Percentiles rank a stretch among this genome's conserved stretches.
These are phyloP conservation scores for Closterium sp. DNA, from an alignment of 139 green algal species.

Conservation along the genomic window DNA sequence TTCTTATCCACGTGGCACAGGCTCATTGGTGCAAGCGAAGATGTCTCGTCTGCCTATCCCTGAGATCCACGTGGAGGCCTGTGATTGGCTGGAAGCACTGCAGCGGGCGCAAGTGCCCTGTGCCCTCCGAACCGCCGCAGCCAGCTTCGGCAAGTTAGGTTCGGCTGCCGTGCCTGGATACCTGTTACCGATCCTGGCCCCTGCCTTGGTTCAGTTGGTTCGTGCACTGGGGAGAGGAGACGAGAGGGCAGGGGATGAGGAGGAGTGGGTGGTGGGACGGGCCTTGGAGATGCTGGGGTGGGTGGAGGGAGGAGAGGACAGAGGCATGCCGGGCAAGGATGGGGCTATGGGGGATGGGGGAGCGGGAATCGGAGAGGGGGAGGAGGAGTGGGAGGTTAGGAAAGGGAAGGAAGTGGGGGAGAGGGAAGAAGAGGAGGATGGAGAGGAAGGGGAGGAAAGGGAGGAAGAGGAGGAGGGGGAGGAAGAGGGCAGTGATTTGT, in stretches of 20 bases:
- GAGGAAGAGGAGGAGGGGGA: not conserved
- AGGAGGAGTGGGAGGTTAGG: not conserved
- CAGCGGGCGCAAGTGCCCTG: constrained; percentile 10
- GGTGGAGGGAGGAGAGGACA: too few species aligned
- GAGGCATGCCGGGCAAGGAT: not conserved
- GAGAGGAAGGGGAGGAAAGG: not conserved
- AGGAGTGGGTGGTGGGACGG: not conserved
- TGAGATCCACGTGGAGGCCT: constrained; percentile 6
- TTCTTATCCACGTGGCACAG: not conserved
- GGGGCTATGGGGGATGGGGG: not conserved
- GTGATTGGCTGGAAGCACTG: constrained; percentile 34
- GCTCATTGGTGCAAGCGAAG: not conserved
- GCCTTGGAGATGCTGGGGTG: not conserved
- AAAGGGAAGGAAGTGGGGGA: not conserved
- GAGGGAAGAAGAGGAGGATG: not conserved
- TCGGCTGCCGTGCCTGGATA: constrained; percentile 11
- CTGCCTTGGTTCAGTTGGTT: constrained; percentile 7
- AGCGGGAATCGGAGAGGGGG: not conserved
- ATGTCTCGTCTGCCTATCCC: not conserved
- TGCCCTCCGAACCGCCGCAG: constrained; percentile 18
- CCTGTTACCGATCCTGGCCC: constrained; percentile 27
- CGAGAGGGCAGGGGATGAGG: not conserved
- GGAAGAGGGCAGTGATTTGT: not conserved
- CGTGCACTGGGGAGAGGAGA: not conserved
- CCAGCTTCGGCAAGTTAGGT: not conserved